Evolutionary conservation across 140 eudicot genomes (phyloP), one percentile per base, ranked within the genome.

Genomic region (Stevia rebaudiana): DNA sequence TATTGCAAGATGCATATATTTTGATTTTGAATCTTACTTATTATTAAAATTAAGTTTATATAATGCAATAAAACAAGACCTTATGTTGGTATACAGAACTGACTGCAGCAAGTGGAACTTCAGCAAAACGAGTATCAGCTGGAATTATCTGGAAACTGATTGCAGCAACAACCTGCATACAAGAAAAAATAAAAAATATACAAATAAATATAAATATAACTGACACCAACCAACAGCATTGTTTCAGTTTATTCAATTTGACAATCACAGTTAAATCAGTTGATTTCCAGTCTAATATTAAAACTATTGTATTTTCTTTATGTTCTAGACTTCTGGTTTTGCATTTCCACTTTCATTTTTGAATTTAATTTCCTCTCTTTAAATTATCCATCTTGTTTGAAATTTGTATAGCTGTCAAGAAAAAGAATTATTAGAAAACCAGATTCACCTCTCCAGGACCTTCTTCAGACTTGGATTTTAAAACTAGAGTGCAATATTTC

Each of bases 31-130:
- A 13, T 25, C 23, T 7, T 61, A 41, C 12, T 18, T 11, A 31
- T 63, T 15, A 40, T 22, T 17, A 50, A 39, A 42, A 17, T 23
- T 30, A 41, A 42, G 61, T 47, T 54, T 18, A 61, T 33, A 46
- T 31, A 13, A 59, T 62, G 28, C 17, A 61, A 46, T 43, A 21
- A 65, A 17, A 31, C 11, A 42, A 61, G 57, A 91, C 98, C 96
- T 91, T 84, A 61, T 61, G 81, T 72, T 91, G 98, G 75, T 80
- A 61, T 36, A 56, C 53, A 64, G 89, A 79, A 49, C 65, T 71
- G 53, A 91, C 95, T 66, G 95, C 95, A 64, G 95, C 89, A 74
- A 91, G 89, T 54, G 96, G 98, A 61, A 91, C 72, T 76, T 87
- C 96, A 8, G 92, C 94, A 82, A 61, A 79, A 51, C 78, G 95